Evolutionary conservation across 345 rosid genomes (phyloP), one percentile per base, ranked within the genome.

Genomic region (Carallia brachiata): DNA sequence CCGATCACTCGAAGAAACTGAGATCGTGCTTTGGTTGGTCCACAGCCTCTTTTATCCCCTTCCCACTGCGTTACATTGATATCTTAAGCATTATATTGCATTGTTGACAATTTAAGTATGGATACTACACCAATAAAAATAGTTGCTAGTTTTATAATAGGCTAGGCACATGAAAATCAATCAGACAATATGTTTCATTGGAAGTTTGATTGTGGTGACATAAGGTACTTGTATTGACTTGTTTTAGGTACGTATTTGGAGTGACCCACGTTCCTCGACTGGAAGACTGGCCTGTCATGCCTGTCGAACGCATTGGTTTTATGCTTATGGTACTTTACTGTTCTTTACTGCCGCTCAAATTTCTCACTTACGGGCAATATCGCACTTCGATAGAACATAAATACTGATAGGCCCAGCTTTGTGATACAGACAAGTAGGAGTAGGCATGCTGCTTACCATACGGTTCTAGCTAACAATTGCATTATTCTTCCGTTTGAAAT

Each of bases 281-380:
- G 70, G 98, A 92, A 83, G 98, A 92, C 81, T 92, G 98, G 98
- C 98, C 98, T 0, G 92, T 92, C 67, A 92, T 90, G 98, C 96
- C 98, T 0, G 96, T 86, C 31, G 97, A 92, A 52, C 94, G 75
- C 72, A 84, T 90, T 48, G 97, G 97, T 65, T 92, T 92, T 77
- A 87, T 77, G 67, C 91, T 92, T 32, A 84, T 87, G 97, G 97
- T 92, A 85, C 50, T 12, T 2, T 10, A 44, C 48, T 12, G 12
- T 2, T 44, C 17, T 1, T 44, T 12, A 44, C 17, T 44, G 16
- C 16, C 50, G 3, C 7, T 1, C 0, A 8, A 39, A 7, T 39
- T 39, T 39, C 2, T 12, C 0, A 13, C 13, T 44, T 44, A 6
- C 2, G 10, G 7, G 8, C 10, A 44, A 44, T 44, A 10, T 44